Evolutionary conservation across 768 basidiomycete species (phyloP), one percentile per base, ranked within the genome.

Genomic region (Tylopilus intermedius): DNA sequence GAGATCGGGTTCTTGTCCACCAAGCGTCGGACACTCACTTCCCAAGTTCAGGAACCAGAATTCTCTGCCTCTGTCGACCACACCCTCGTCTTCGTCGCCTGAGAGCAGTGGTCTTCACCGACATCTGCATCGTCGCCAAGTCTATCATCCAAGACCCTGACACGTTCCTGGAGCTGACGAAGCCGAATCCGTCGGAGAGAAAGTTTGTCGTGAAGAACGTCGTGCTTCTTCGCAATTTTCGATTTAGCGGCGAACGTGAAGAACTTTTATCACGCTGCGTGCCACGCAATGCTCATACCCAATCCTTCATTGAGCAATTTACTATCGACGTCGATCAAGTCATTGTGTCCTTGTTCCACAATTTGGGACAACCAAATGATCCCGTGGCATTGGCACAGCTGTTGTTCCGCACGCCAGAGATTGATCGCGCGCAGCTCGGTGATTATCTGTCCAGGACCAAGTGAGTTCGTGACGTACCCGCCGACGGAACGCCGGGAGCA

Each of bases 71-170:
- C 65, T 74, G 15, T 72, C 76, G 14, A 70, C 72, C 8, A 67
- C 70, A 6, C 71, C 76, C 1, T 18, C 18, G 18, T 76, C 79
- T 0, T 70, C 77, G 29, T 75, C 79, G 42, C 73, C 77, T 48
- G 84, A 84, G 47, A 70, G 71, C 47, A 54, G 71, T 24, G 64
- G 57, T 98, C n/a, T 99, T 99, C 79, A 92, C 76, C 68, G 96
- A 99, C 67, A 80, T 98, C 49, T 81, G 98, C 50, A 80, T 98
- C 68, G 82, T 98, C 58, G 87, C 94, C 38, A 98, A 98, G 68
- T 94, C 94, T 11, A 76, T 94, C 54, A 74, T 83, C 49, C 79
- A 81, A 35, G 84, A 88, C 41, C 78, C 81, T 46, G 86, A 89
- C 57, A 72, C 74, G 33, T 74, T 83, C 32, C 69, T 82, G 44